Conservation (phyloP, 805 yeast genomes). For the Candida hungchunana region DNA sequence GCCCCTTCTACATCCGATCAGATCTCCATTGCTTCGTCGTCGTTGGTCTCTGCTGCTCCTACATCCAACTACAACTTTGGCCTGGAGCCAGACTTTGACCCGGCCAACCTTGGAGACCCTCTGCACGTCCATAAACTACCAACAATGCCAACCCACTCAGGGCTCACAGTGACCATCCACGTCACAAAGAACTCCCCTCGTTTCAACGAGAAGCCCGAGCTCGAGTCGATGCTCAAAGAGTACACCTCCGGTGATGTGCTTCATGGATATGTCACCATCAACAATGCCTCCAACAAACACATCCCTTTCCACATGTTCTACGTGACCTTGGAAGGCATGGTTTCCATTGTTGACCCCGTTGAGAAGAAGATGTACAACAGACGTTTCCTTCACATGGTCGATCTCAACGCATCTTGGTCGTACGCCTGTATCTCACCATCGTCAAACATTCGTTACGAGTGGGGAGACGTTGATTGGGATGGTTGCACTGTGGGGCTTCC, state of each 20-base stretch:
- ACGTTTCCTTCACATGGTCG: conserved; percentile 56
- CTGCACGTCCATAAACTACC: too few species aligned
- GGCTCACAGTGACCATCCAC: conserved; percentile 45
- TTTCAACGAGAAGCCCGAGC: conserved; percentile 31
- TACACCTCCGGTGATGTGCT: conserved; percentile 66
- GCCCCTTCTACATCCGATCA: too few species aligned
- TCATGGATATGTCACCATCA: conserved; percentile 52
- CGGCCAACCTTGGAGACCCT: too few species aligned
- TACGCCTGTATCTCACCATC: conserved; percentile 48
- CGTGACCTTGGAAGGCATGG: conserved; percentile 43
- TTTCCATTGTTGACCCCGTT: conserved; percentile 29
- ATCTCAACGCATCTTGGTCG: conserved; percentile 51
- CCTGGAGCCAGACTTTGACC: not conserved
- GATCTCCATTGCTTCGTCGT: too few species aligned
- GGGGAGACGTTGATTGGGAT: conserved; percentile 40
- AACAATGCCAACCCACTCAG: conserved; percentile 21
- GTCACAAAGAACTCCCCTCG: conserved; percentile 49
- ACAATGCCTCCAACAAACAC: conserved; percentile 41
- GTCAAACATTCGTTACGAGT: conserved; percentile 43
- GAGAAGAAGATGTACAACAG: conserved; percentile 36
- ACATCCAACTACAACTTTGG: conserved; percentile 1
- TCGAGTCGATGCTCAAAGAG: conserved; percentile 41
- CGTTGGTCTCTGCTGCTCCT: too few species aligned
- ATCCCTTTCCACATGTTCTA: conserved; percentile 60
- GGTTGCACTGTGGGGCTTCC: conserved; percentile 47